These are phyloP conservation scores for Aspergillus terreus DNA, from an alignment of 2,329 filamentous ascomycete species.

Conservation along the genomic window DNA sequence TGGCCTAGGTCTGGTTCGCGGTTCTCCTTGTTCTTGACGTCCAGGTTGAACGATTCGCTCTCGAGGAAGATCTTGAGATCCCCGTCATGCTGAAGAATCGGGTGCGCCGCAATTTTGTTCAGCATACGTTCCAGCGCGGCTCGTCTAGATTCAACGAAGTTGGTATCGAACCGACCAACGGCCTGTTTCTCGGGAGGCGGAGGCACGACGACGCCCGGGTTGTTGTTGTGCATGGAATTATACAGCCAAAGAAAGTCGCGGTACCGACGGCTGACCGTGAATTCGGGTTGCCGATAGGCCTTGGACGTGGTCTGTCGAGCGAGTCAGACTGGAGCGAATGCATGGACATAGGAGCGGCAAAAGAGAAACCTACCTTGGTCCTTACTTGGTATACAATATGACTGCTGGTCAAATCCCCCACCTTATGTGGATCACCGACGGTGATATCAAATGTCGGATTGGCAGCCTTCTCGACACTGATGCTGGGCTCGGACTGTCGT, in stretches of 20 bases:
- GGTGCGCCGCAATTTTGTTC: slow-evolving; percentile 89
- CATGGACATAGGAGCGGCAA: background rate
- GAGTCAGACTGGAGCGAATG: slow-evolving; percentile 10
- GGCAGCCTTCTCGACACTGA: slow-evolving; percentile 87
- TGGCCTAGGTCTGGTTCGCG: slow-evolving; percentile 81
- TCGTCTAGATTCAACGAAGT: slow-evolving; percentile 90
- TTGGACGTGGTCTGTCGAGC: slow-evolving; percentile 77
- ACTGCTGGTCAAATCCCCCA: slow-evolving; percentile 92
- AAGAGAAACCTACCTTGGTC: slow-evolving; percentile 66
- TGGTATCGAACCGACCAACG: slow-evolving; percentile 89
- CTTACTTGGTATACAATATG: slow-evolving; percentile 97
- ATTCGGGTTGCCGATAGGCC: slow-evolving; percentile 88
- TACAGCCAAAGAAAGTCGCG: slow-evolving; percentile 98
- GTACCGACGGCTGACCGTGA: slow-evolving; percentile 89
- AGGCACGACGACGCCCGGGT: slow-evolving; percentile 89
- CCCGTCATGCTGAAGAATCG: slow-evolving; percentile 84
- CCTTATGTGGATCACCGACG: slow-evolving; percentile 96
- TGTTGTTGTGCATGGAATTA: slow-evolving; percentile 88
- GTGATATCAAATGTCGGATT: slow-evolving; percentile 88
- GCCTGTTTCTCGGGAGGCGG: slow-evolving; percentile 98
- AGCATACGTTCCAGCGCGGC: slow-evolving; percentile 95
- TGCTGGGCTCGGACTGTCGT: slow-evolving; percentile 65
- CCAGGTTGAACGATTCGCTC: slow-evolving; percentile 91
- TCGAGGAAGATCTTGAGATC: slow-evolving; percentile 96
- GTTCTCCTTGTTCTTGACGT: slow-evolving; percentile 96